Percentiles rank a stretch among this genome's conserved stretches.
phyloP scores from a whole-genome alignment of 371 early-diverging fungal species.

The Circinella umbellata region DNA sequence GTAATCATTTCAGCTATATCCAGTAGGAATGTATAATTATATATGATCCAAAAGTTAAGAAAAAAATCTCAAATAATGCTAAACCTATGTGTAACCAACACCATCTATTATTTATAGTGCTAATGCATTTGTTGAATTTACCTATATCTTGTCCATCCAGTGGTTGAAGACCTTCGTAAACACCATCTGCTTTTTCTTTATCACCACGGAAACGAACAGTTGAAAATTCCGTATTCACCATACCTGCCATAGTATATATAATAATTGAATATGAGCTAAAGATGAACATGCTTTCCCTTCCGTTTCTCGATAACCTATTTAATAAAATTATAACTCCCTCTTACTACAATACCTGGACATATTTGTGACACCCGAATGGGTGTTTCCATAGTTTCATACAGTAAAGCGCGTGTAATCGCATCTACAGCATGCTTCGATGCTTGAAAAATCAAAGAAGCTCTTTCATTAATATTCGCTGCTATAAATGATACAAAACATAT shows the following conservation, averaged over 20 bases:
- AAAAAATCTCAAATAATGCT: not conserved
- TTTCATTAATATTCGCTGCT: not conserved
- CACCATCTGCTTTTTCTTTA: constrained; percentile 76
- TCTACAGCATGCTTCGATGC: constrained; percentile 90
- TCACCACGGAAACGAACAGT: constrained; percentile 85
- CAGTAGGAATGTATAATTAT: too few relatives aligned
- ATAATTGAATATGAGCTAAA: too few relatives aligned
- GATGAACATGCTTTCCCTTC: too few relatives aligned
- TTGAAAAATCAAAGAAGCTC: constrained; percentile 5
- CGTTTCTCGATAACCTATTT: too few relatives aligned
- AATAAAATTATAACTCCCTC: too few relatives aligned
- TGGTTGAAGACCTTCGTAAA: constrained; percentile 79
- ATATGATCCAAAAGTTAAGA: too few relatives aligned
- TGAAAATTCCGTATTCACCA: constrained; percentile 94
- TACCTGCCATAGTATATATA: not conserved
- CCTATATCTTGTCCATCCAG: constrained; percentile 72
- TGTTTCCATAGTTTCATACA: constrained; percentile 79
- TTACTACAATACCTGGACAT: constrained; percentile 56
- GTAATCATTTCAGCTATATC: constrained; percentile 76
- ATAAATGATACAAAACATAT: too few relatives aligned
- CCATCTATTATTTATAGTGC: too few relatives aligned
- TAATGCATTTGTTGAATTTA: constrained; percentile 17
- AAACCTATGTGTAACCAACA: too few relatives aligned
- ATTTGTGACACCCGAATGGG: constrained; percentile 80
- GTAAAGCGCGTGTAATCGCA: constrained; percentile 77